Evolutionary conservation across 345 rosid species (phyloP).

Genomic region (Ailanthus altissimus): DNA sequence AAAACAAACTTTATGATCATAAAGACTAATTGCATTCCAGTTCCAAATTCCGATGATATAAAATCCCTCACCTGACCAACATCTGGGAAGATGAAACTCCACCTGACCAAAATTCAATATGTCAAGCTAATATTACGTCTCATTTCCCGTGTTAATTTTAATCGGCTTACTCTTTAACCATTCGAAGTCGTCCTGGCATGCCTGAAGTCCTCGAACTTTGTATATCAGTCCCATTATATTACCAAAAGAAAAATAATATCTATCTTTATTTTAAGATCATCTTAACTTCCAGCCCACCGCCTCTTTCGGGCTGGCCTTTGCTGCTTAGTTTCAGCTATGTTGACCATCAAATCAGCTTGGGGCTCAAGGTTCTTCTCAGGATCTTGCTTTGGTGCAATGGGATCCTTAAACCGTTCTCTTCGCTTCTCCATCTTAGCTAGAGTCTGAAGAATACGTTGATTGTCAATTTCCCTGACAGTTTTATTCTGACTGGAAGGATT

Average conservation of each 20-base stretch:
- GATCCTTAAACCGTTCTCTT: slow-evolving; percentile 60
- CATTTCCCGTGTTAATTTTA: neutral
- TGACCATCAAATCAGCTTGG: slow-evolving; percentile 28
- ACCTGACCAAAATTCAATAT: neutral
- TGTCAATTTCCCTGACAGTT: slow-evolving; percentile 28
- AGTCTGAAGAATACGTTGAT: slow-evolving; percentile 41
- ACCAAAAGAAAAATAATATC: neutral
- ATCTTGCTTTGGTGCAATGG: slow-evolving; percentile 26
- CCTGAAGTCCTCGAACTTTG: neutral
- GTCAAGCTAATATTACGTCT: neutral
- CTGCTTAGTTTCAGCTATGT: slow-evolving; percentile 33
- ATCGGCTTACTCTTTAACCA: neutral
- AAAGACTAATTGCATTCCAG: neutral
- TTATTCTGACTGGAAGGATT: slow-evolving; percentile 24
- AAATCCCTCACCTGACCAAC: no score
- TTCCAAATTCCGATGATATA: no score
- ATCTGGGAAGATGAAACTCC: neutral
- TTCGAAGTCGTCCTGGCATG: neutral
- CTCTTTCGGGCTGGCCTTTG: slow-evolving; percentile 58
- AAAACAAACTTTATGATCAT: neutral
- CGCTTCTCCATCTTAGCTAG: slow-evolving; percentile 70
- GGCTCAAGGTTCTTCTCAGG: slow-evolving; percentile 19
- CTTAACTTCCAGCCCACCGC: slow-evolving; percentile 52
- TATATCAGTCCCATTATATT: neutral
- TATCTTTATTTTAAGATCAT: neutral